Evolutionary conservation across 768 basidiomycete species (phyloP).

Genomic region (Trametopsis cervina): DNA sequence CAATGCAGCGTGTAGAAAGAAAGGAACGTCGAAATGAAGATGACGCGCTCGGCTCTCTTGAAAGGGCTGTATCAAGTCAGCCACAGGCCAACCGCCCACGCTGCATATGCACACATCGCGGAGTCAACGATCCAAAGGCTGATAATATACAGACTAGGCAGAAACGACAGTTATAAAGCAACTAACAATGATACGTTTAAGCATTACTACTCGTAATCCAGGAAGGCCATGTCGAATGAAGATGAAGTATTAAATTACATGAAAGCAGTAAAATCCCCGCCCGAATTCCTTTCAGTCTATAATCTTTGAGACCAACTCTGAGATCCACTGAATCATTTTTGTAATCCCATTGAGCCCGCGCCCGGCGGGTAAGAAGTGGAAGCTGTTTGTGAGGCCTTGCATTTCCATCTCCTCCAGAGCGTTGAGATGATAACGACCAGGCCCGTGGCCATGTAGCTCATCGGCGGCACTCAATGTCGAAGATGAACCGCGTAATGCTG

Average conservation of each 20-base stretch:
- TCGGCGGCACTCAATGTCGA: constrained; percentile 62
- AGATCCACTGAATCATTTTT: constrained; percentile 69
- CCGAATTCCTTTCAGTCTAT: constrained; percentile 28
- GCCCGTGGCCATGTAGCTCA: constrained; percentile 37
- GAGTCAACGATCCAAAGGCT: too few relatives aligned
- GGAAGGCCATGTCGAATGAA: constrained; percentile 1
- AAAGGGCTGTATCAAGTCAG: background rate
- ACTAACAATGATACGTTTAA: background rate
- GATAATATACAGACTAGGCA: too few relatives aligned
- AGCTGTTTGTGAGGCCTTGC: constrained; percentile 67
- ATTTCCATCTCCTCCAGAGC: constrained; percentile 68
- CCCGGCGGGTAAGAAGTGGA: constrained; percentile 56
- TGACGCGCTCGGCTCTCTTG: background rate
- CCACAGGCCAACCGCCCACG: too few relatives aligned
- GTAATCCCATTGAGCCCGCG: constrained; percentile 35
- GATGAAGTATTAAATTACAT: background rate
- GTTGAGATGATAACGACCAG: constrained; percentile 45
- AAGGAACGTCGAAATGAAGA: background rate
- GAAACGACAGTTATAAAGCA: too few relatives aligned
- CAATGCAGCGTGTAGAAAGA: constrained; percentile 2
- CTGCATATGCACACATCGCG: too few relatives aligned
- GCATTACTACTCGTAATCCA: constrained; percentile 1
- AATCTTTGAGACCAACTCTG: constrained; percentile 48
- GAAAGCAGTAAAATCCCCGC: background rate
- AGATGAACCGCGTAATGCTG: constrained; percentile 43